Percentiles rank a stretch among this genome's conserved stretches.
Conservation (phyloP, 2,329 filamentous ascomycete genomes). For the Pseudogymnoascus sp. region DNA sequence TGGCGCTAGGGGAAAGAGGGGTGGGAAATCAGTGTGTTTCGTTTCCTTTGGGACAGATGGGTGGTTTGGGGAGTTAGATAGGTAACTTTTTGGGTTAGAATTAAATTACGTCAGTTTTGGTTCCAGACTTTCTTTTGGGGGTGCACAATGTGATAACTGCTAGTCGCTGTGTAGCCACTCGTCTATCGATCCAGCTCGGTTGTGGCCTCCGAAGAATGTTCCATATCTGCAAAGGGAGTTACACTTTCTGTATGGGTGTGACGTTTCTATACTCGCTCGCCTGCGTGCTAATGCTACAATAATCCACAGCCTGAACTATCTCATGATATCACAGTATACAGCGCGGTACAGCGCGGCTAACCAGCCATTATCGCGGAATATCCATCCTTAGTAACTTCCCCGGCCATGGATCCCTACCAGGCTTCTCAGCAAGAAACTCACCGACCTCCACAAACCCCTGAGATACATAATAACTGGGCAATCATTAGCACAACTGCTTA, state of each 20-base stretch:
- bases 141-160: not conserved
- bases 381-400: no score
- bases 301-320: no score
- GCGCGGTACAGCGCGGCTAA: no score
- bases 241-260: not conserved
- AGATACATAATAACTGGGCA: no score
- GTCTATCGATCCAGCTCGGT: not conserved
- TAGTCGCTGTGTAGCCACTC: not conserved
- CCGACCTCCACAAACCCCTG: no score
- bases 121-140: not conserved
- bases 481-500: no score
- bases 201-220: not conserved
- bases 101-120: not conserved
- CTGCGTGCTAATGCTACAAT: no score
- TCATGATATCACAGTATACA: no score
- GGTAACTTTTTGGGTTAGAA: not conserved
- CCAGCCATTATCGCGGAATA: no score
- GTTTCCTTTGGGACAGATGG: not conserved
- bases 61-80: not conserved
- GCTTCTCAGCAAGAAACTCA: no score
- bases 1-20: not conserved
- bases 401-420: no score
- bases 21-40: not conserved
- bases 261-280: no score
- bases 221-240: not conserved